Percentiles rank a stretch among this genome's conserved stretches.
These are phyloP conservation scores for Marsdenia floribunda DNA, from an alignment of 257 asterid species.

Conservation along the genomic window DNA sequence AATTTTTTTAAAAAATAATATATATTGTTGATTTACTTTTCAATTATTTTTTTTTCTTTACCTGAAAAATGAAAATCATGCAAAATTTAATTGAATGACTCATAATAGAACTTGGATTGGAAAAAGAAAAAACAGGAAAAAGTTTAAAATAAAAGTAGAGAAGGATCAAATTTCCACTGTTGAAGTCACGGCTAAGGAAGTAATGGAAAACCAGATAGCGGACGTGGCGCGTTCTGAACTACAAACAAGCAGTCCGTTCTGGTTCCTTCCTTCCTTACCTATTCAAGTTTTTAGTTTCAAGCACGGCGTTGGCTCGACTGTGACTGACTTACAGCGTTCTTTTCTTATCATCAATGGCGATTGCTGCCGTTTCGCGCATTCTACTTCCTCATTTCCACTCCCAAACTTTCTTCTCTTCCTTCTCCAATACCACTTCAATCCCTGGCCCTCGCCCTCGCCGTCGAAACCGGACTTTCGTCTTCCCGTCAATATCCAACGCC, in stretches of 20 bases:
- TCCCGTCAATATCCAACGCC: slow-evolving; percentile 10
- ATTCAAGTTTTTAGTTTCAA: not conserved
- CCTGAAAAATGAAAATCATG: no score
- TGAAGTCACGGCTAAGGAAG: not conserved
- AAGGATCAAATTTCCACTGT: no score
- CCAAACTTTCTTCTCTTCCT: not conserved
- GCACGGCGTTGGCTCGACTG: not conserved
- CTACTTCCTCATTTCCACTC: not conserved
- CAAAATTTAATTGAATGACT: no score
- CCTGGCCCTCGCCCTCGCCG: not conserved
- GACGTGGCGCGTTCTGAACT: slow-evolving; percentile 19
- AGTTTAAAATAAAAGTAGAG: no score
- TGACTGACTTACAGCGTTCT: not conserved
- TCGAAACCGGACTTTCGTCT: not conserved
- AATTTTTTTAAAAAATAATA: no score
- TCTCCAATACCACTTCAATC: not conserved
- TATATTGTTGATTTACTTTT: no score
- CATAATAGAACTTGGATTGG: no score
- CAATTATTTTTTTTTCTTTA: no score
- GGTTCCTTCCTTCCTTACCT: not conserved
- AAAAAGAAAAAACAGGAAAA: no score
- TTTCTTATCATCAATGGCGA: not conserved
- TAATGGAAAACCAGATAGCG: not conserved
- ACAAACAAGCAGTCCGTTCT: not conserved
- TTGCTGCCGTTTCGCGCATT: not conserved